phyloP scores from a whole-genome alignment of 768 basidiomycete species.

The Leccinum subgranulosum region DNA sequence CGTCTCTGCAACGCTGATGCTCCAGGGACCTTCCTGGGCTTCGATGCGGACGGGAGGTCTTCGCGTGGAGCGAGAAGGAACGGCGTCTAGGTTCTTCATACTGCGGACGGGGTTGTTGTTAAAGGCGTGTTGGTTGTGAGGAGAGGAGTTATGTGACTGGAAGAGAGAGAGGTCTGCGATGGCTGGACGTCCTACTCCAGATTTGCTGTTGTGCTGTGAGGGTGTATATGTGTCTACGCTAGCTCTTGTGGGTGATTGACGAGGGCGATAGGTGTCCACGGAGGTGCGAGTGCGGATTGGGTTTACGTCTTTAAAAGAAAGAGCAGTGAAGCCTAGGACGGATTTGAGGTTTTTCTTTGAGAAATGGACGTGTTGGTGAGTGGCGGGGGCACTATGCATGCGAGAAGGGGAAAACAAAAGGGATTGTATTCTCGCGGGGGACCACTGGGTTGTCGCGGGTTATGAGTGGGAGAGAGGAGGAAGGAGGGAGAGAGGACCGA shows the following conservation, averaged over 20 bases:
- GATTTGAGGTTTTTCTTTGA: constrained; percentile 47
- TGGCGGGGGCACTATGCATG: constrained; percentile 42
- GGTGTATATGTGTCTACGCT: constrained; percentile 44
- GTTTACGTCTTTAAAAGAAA: constrained; percentile 36
- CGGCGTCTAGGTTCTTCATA: constrained; percentile 44
- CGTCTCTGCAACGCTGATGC: constrained; percentile 83
- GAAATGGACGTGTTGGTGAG: constrained; percentile 33
- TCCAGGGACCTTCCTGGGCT: constrained; percentile 80
- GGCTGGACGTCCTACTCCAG: constrained; percentile 34
- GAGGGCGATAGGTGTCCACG: constrained; percentile 23
- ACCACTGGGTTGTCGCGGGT: constrained; percentile 5
- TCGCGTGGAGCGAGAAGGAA: constrained; percentile 39
- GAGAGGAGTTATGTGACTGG: constrained; percentile 30
- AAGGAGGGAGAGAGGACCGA: constrained; percentile 23
- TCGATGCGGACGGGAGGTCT: constrained; percentile 62
- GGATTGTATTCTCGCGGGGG: constrained; percentile 24
- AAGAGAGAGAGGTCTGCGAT: constrained; percentile 44
- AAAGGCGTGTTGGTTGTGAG: constrained; percentile 32
- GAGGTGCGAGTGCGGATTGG: constrained; percentile 29
- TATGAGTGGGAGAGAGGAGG: constrained; percentile 20
- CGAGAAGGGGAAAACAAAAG: constrained; percentile 28
- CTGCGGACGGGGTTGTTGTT: constrained; percentile 32
- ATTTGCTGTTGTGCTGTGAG: constrained; percentile 35
- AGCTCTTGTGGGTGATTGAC: constrained; percentile 34
- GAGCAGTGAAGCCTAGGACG: constrained; percentile 42